Base-by-base conservation (phyloP, 176 grass and related monocot genomes). In the Aegilops sharonensis region DNA sequence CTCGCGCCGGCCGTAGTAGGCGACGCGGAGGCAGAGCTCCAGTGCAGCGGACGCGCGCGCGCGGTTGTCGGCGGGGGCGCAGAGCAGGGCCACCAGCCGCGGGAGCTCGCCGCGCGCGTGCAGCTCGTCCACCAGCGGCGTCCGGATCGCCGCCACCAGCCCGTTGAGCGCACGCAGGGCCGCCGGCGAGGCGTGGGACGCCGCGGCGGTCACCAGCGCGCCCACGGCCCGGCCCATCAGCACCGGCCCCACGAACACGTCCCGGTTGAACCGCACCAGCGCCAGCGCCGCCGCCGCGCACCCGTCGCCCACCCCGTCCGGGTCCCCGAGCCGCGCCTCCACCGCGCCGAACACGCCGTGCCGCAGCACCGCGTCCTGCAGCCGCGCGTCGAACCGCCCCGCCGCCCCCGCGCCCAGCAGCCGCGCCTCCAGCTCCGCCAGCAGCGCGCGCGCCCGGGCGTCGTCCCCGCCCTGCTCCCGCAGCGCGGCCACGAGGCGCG, bases 231-330 rank as follows among this genome's bases (percentile, higher is more conserved):
- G 82, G 23, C 97, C 97, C 94, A 95, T 98, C 18, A 98, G 88
- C 1, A 96, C 72, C 2, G 92, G 92, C 2, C 97, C 94, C 4
- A 98, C 94, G 59, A 95, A 98, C 35, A 98, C 96, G 56, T 95
- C 96, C 81, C 89, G 89, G 88, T 95, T 98, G 90, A 98, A 98
- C 14, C 90, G 86, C 27, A 98, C 96, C 25, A 98, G 90, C 17
- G 92, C 92, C 6, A 94, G 88, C 23, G 84, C 85, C n/a, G 86
- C 34, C 2, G 89, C 78, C 9, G 92, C 94, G 81, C 88, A 88
- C 35, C 85, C 68, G 85, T 94, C 90, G 45, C 89, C 70, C 7
- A 95, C 91, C 70, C 78, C 84, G 35, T 84, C 81, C 3, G 91
- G 89, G 59, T 86, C 92, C 0, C 64, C 81, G 31, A 98, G 75